phyloP scores from a whole-genome alignment of 352 stramenopile species.

The Aphanomyces astaci region DNA sequence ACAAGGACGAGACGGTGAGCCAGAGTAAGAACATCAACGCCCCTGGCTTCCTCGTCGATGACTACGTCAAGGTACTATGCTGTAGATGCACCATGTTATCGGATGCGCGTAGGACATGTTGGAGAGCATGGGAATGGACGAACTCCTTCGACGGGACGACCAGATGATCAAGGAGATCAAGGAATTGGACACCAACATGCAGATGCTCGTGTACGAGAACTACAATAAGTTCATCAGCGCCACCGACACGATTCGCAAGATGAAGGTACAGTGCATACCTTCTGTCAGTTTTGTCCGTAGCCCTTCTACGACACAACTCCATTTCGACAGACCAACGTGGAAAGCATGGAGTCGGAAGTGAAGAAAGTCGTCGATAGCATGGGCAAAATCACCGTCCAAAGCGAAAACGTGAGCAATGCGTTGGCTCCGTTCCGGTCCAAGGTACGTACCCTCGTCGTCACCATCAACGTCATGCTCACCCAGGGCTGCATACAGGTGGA shows the following conservation, averaged over 20 bases:
- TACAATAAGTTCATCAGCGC: slow-evolving; percentile 99
- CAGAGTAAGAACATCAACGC: slow-evolving; percentile 75
- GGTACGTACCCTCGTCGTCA: slow-evolving; percentile 14
- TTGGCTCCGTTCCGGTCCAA: slow-evolving; percentile 77
- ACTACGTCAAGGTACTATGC: slow-evolving; percentile 56
- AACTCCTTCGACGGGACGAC: slow-evolving; percentile 64
- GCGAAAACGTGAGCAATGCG: slow-evolving; percentile 80
- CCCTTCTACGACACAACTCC: neutral
- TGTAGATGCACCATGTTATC: neutral
- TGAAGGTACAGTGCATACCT: slow-evolving; percentile 84
- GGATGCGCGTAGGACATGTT: slow-evolving; percentile 42
- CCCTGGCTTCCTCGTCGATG: slow-evolving; percentile 51
- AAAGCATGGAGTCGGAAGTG: slow-evolving; percentile 87
- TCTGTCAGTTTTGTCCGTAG: too few relatives aligned
- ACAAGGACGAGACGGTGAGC: slow-evolving; percentile 31
- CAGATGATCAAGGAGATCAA: slow-evolving; percentile 86
- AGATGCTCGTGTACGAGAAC: slow-evolving; percentile 99
- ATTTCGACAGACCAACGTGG: slow-evolving; percentile 67
- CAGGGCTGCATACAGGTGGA: too few relatives aligned
- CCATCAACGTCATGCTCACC: slow-evolving; percentile 18
- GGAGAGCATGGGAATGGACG: slow-evolving; percentile 47
- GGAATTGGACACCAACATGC: slow-evolving; percentile 97
- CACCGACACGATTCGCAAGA: slow-evolving; percentile 97
- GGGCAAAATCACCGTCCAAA: slow-evolving; percentile 81
- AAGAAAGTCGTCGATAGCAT: slow-evolving; percentile 80